Conservation (phyloP, 164 flowering plant genomes). For the Nymphaea thermarum region DNA sequence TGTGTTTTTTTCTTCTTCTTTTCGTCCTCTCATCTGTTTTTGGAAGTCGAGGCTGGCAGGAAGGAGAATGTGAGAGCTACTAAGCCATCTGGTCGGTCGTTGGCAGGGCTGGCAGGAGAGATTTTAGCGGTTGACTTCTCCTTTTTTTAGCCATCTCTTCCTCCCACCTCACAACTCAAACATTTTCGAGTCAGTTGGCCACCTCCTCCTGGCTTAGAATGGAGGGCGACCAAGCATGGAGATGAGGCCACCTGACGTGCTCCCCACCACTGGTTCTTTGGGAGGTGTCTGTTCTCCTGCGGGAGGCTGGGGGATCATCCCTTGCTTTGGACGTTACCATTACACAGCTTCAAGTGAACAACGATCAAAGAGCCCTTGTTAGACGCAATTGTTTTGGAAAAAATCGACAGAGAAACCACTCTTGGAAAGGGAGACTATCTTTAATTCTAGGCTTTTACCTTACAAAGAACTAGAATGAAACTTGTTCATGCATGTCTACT, state of each 20-base stretch:
- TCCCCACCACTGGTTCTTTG: not conserved
- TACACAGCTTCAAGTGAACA: no score
- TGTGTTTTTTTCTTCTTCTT: no score
- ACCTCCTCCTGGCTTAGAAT: not conserved
- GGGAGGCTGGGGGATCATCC: no score
- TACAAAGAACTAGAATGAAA: no score
- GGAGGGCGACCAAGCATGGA: not conserved
- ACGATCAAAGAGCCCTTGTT: no score
- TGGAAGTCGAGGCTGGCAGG: not conserved
- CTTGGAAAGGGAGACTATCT: no score
- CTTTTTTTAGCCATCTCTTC: not conserved
- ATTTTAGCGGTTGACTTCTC: not conserved
- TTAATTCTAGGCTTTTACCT: no score
- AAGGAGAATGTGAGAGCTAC: not conserved
- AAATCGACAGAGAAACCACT: no score
- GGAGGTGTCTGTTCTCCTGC: not conserved
- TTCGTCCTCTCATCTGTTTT: not conserved
- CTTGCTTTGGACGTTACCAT: no score
- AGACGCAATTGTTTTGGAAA: no score
- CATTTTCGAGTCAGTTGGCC: not conserved
- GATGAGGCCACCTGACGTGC: not conserved
- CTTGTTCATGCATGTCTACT: no score
- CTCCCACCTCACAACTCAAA: not conserved
- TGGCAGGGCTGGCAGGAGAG: not conserved
- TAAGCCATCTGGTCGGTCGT: not conserved